Evolutionary conservation across 83 land plant genomes (phyloP), one percentile per base, ranked within the genome.

Genomic region (Thuja plicata): DNA sequence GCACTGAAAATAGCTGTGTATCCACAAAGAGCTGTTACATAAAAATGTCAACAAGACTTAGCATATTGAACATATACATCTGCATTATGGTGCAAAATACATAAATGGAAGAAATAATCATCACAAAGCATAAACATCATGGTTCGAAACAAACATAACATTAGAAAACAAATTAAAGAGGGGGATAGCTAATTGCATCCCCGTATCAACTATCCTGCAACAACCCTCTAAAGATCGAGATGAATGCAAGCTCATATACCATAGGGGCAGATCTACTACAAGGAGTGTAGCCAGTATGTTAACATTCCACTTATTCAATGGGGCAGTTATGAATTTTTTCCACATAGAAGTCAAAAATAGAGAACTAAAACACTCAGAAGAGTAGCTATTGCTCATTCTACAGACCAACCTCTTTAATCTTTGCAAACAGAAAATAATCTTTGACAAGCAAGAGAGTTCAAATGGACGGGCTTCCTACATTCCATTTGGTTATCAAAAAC

Each of bases 1-100:
- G 97, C 84, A 96, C 96, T 85, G 97, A 96, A 88, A 96, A 96
- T 84, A 96, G 95, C 86, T 96, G 97, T 13, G 97, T 96, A 87
- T 96, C 97, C 90, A 93, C 93, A 86, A 96, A 95, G 88, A 92
- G 94, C 97, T 96, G 97, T 55, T 70, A 2, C 76, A 70, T 60
- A 62, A 24, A 27, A 66, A 66, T 27, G 32, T 66, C 11, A 66
- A 30, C 30, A 27, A 27, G 30, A 66, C 8, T 66, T 66, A 66
- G 73, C n/a, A 27, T 66, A 27, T 8, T 66, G 73, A 66, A 66
- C 73, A 66, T 66, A 66, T 27, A 66, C 24, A 19, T 27, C n/a
- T 24, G 73, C 73, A 66, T 66, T 66, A 66, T 27, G 32, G 27
- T 27, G 10, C 73, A 66, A 8, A 66, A 24, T 8, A 66, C 30